Evolutionary conservation across 2,329 filamentous ascomycete species (phyloP).

Genomic region (Alternaria solani): DNA sequence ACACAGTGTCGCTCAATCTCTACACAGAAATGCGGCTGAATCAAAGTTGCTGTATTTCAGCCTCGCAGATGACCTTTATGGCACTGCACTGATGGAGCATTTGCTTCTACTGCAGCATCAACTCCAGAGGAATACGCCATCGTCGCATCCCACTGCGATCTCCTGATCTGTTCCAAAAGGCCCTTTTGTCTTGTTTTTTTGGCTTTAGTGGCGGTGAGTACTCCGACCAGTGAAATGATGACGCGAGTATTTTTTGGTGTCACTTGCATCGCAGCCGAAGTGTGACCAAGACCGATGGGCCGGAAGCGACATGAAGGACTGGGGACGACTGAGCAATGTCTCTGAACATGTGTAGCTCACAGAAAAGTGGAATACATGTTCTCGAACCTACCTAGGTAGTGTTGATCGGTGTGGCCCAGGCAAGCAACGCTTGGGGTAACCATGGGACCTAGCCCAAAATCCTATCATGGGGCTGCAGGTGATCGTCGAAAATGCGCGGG

Average conservation of each 20-base stretch:
- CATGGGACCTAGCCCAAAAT: slow-evolving; percentile 4
- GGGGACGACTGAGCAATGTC: neutral
- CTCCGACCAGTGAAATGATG: neutral
- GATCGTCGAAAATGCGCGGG: slow-evolving; percentile 14
- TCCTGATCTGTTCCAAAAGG: slow-evolving; percentile 2
- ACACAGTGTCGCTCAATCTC: slow-evolving; percentile 15
- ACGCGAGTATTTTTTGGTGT: neutral
- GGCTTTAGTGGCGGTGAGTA: slow-evolving; percentile 8
- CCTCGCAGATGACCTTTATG: slow-evolving; percentile 24
- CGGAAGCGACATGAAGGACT: slow-evolving; percentile 1
- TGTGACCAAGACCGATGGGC: neutral
- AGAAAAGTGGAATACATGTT: neutral
- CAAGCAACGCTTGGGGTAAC: neutral
- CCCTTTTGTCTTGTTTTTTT: neutral
- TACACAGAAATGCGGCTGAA: slow-evolving; percentile 20
- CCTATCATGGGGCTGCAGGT: slow-evolving; percentile 11
- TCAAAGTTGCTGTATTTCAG: slow-evolving; percentile 14
- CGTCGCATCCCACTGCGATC: neutral
- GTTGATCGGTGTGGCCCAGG: neutral
- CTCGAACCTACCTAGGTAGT: neutral
- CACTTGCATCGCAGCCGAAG: neutral
- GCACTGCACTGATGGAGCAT: slow-evolving; percentile 14
- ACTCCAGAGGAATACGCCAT: slow-evolving; percentile 7
- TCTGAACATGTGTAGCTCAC: neutral
- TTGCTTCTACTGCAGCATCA: slow-evolving; percentile 13